Evolutionary conservation across 495 filamentous ascomycete species (phyloP), one percentile per base, ranked within the genome.

Genomic region (Penicillium coffeae): DNA sequence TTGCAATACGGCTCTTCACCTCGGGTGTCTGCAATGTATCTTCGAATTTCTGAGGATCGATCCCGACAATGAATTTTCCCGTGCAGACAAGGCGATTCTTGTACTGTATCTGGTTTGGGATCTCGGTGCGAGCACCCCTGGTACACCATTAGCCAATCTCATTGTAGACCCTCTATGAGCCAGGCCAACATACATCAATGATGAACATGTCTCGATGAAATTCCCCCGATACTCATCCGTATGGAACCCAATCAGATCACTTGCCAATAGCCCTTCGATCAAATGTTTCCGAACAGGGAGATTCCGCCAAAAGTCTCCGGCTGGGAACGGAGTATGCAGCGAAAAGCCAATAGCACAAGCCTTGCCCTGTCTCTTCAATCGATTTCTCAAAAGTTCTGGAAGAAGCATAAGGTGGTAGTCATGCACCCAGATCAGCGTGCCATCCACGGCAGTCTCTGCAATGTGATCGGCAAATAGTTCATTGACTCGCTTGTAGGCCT

Each of bases 331-430:
- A 0, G 92, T 97, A 57, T 97, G 92, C 15, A 97, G 74, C 64
- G 93, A 95, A 72, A 95, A 96, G 45, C 90, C 92, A 62, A 97
- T 88, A 64, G 90, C 90, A 54, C 94, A 83, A 45, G 86, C 81
- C 66, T 87, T 88, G 3, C 60, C 62, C 58, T 83, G 80, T n/a
- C 67, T 66, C 16, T 81, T 77, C 22, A 87, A 73, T 54, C 89
- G 86, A 42, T 93, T 81, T 45, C 92, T 84, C 44, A 97, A 73
- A 80, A 96, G 86, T 47, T 81, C 73, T 0, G 92, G 92, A 15
- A 97, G 71, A 2, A 97, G 79, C 87, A 97, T 92, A 42, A 96
- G 73, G 68, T 97, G 92, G 64, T 96, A 97, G 64, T 97, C 92
- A 63, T 97, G 92, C 0, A 97, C 84, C 92, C 92, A 97, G 59